Conservation (phyloP, 2,329 filamentous ascomycete genomes). For the Arthrobotrys conoides region DNA sequence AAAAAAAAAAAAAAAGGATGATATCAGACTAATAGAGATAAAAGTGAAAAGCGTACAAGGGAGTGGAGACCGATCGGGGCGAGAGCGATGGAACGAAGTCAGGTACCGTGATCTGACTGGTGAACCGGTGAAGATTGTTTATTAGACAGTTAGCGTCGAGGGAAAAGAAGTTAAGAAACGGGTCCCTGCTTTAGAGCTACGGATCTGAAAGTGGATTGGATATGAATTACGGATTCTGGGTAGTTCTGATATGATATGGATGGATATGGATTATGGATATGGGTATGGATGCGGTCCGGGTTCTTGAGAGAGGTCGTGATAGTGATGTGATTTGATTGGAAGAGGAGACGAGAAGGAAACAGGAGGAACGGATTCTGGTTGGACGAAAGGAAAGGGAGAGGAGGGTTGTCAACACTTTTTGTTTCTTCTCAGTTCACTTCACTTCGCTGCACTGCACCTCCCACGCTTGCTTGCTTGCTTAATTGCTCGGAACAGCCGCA, state of each 20-base stretch:
- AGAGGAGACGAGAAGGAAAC: slow-evolving; percentile 59
- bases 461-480: no score
- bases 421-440: neutral
- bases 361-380: slow-evolving; percentile 55
- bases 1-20: slow-evolving; percentile 21
- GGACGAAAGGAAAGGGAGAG: slow-evolving; percentile 33
- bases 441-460: neutral
- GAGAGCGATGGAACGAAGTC: slow-evolving; percentile 41
- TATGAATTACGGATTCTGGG: neutral
- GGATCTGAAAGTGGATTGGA: neutral
- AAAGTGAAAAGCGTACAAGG: slow-evolving; percentile 20
- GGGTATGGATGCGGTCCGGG: slow-evolving; percentile 2
- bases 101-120: slow-evolving; percentile 39
- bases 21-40: slow-evolving; percentile 27
- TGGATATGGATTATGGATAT: slow-evolving; percentile 3
- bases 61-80: slow-evolving; percentile 57
- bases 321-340: slow-evolving; percentile 58
- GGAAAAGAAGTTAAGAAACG: neutral
- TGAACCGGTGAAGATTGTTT: slow-evolving; percentile 22
- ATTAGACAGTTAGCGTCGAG: neutral
- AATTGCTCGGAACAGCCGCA: slow-evolving; percentile 23
- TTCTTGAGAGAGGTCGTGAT: slow-evolving; percentile 44
- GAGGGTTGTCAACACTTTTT: slow-evolving; percentile 40
- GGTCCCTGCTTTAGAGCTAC: slow-evolving; percentile 19
- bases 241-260: neutral